Conservation (phyloP, 345 rosid genomes). For the Populus ilicifolia region DNA sequence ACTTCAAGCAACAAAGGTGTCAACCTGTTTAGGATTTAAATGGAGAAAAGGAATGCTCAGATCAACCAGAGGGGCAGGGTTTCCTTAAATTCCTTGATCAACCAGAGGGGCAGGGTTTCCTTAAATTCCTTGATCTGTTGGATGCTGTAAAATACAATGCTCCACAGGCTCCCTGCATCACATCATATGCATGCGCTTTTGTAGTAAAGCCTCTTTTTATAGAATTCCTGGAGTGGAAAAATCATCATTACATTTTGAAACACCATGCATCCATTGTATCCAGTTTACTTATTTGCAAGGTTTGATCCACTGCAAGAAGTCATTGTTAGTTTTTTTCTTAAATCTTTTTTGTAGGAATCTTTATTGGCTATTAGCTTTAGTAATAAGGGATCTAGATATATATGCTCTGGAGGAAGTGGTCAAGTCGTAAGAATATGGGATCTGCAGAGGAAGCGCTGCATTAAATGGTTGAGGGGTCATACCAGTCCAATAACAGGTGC, state of each 20-base stretch:
- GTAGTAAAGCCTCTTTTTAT: background rate
- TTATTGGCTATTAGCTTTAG: conserved; percentile 78
- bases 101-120: background rate
- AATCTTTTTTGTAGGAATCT: conserved; percentile 57
- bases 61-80: background rate
- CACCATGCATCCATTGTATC: background rate
- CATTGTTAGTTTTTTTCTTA: background rate
- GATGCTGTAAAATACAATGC: background rate
- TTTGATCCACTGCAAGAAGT: conserved; percentile 7
- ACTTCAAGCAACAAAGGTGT: background rate
- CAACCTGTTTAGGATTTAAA: background rate
- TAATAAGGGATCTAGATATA: conserved; percentile 82
- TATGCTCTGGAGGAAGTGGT: conserved; percentile 93
- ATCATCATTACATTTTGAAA: background rate
- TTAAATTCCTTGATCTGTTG: background rate
- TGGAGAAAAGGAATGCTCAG: background rate
- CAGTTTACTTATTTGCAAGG: background rate
- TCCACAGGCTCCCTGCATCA: background rate
- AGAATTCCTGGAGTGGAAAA: background rate
- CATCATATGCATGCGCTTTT: background rate
- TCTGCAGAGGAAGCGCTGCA: conserved; percentile 84
- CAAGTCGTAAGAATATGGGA: conserved; percentile 96
- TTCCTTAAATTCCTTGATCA: no score
- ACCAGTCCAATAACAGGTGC: conserved; percentile 74
- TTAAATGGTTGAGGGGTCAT: conserved; percentile 94